phyloP scores from a whole-genome alignment of 2,329 filamentous ascomycete genomes.

The Cladosporium sp. region DNA sequence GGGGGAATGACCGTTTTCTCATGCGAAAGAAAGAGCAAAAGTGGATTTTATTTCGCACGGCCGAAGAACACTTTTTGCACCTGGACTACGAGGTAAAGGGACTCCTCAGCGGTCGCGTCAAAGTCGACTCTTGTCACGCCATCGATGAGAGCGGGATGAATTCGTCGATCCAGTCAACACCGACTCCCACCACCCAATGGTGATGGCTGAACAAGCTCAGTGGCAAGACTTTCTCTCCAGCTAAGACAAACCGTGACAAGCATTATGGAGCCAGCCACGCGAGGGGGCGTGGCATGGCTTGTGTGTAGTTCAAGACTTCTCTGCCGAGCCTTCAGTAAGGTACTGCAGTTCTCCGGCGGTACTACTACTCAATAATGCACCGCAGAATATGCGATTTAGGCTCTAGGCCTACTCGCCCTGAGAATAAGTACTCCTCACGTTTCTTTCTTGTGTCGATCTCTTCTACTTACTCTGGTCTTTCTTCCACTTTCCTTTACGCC shows the following conservation, averaged over 20 bases:
- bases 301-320: not conserved
- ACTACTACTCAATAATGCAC: constrained; percentile 1
- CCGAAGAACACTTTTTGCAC: too few relatives aligned
- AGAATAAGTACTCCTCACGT: not conserved
- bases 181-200: constrained; percentile 3
- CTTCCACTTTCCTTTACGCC: not conserved
- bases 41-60: too few relatives aligned
- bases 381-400: constrained; percentile 10
- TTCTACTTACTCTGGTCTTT: not conserved
- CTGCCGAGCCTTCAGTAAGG: not conserved
- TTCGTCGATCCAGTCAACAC: constrained; percentile 5
- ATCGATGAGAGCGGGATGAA: constrained; percentile 10
- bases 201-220: not conserved
- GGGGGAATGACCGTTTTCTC: too few relatives aligned
- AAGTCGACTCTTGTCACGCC: constrained; percentile 7
- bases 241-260: constrained; percentile 7
- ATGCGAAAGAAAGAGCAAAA: too few relatives aligned
- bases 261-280: constrained; percentile 8
- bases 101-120: not conserved
- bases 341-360: not conserved
- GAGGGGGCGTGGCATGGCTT: constrained; percentile 1
- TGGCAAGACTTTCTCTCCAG: not conserved
- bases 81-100: too few relatives aligned
- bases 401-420: not conserved
- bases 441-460: constrained; percentile 4